These are phyloP conservation scores for Polyporus tsugae DNA, from an alignment of 1,284 basidiomycete genomes.

Conservation along the genomic window DNA sequence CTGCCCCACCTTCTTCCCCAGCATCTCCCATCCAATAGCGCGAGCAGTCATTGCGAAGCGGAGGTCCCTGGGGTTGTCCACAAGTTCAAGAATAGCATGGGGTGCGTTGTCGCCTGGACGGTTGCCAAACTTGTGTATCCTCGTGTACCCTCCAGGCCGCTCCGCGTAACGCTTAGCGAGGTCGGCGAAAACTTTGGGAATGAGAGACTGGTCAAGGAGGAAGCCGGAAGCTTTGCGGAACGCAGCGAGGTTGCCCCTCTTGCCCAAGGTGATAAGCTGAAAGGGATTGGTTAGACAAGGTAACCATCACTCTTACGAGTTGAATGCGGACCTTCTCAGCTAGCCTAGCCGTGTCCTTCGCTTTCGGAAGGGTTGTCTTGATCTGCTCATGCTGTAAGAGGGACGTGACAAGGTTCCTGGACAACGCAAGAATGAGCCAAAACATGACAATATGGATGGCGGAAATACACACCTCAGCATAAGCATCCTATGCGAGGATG, in stretches of 20 bases:
- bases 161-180: conserved; percentile 85
- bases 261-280: conserved; percentile 90
- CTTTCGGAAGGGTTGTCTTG: conserved; percentile 96
- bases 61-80: conserved; percentile 93
- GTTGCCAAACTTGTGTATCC: conserved; percentile 91
- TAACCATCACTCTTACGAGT: neutral
- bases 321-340: conserved; percentile 84
- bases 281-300: neutral
- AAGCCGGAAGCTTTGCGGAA: conserved; percentile 76
- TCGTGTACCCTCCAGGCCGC: conserved; percentile 94
- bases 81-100: conserved; percentile 90
- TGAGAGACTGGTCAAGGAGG: conserved; percentile 73
- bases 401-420: conserved; percentile 93
- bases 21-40: conserved; percentile 81
- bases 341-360: conserved; percentile 89
- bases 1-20: conserved; percentile 60
- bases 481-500: conserved; percentile 86
- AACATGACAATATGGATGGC: neutral
- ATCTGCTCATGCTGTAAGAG: conserved; percentile 97
- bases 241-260: conserved; percentile 76
- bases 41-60: conserved; percentile 88
- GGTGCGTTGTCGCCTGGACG: conserved; percentile 95
- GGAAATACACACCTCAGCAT: conserved; percentile 75
- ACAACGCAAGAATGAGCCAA: conserved; percentile 2
- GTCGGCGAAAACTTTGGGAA: conserved; percentile 85